Evolutionary conservation across 768 basidiomycete species (phyloP).

Genomic region (Auricularia auricula-judae): DNA sequence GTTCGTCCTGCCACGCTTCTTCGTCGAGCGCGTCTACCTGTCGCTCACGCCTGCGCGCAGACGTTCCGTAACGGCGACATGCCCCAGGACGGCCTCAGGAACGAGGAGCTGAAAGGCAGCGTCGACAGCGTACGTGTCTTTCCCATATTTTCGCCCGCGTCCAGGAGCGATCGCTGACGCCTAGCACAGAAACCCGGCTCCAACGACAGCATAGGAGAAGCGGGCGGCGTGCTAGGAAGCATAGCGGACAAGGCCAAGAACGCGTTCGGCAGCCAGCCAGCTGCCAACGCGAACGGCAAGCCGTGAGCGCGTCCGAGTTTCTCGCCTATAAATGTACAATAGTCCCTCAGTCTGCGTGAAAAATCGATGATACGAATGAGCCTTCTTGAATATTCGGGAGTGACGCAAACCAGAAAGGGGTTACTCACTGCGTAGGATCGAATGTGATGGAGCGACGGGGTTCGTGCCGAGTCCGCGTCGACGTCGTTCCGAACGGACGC

Average conservation of each 20-base stretch:
- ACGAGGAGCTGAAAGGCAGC: not conserved
- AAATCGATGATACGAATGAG: not conserved
- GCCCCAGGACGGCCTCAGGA: not conserved
- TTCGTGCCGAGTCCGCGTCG: too few species aligned
- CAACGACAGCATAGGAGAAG: not conserved
- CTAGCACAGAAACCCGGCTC: not conserved
- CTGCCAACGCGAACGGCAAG: not conserved
- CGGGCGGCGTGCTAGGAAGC: not conserved
- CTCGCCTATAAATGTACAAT: not conserved
- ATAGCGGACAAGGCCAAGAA: not conserved
- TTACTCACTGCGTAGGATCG: too few species aligned
- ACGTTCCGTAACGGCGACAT: not conserved
- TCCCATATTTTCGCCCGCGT: not conserved
- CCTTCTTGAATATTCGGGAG: not conserved
- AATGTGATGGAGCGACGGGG: too few species aligned
- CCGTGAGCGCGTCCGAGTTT: not conserved
- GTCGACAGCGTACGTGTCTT: not conserved
- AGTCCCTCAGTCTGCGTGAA: not conserved
- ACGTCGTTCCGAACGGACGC: too few species aligned
- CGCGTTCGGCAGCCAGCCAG: not conserved
- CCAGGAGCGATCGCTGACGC: not conserved
- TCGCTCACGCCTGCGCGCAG: not conserved
- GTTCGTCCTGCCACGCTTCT: not conserved
- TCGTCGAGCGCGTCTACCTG: too few species aligned
- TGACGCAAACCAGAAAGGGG: not conserved